Conservation (phyloP, 139 green algal genomes). For the Chlorella sp. region DNA sequence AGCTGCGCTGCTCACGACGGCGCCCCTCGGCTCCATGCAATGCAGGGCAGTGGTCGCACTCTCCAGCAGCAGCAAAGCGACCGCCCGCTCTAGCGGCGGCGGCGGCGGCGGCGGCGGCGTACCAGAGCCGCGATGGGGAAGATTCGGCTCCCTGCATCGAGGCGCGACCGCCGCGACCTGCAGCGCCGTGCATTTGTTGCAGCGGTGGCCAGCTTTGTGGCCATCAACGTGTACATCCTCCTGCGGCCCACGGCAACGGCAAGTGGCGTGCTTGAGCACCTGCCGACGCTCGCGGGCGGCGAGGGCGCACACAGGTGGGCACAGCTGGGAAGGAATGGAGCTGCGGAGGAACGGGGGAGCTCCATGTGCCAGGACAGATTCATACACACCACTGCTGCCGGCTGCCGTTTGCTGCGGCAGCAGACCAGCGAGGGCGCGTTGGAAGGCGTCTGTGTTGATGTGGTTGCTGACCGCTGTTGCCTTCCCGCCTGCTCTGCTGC, state of each 20-base stretch:
- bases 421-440: background rate
- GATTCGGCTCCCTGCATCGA: no score
- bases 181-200: background rate
- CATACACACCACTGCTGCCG: background rate
- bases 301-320: conserved; percentile 17
- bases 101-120: no score
- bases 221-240: background rate
- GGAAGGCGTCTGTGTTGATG: background rate
- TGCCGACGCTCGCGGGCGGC: background rate
- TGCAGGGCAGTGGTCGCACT: no score
- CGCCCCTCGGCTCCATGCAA: no score
- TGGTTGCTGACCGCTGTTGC: background rate
- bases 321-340: background rate
- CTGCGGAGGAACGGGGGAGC: background rate
- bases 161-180: no score
- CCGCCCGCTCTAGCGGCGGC: no score
- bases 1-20: no score
- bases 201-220: background rate
- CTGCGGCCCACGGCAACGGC: background rate
- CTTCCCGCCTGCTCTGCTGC: background rate
- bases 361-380: background rate
- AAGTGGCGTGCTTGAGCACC: background rate
- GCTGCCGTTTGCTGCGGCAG: background rate
- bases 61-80: no score
- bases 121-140: no score